Base-by-base conservation (phyloP, 1,284 basidiomycete genomes). In the Sporisorium sorghi region DNA sequence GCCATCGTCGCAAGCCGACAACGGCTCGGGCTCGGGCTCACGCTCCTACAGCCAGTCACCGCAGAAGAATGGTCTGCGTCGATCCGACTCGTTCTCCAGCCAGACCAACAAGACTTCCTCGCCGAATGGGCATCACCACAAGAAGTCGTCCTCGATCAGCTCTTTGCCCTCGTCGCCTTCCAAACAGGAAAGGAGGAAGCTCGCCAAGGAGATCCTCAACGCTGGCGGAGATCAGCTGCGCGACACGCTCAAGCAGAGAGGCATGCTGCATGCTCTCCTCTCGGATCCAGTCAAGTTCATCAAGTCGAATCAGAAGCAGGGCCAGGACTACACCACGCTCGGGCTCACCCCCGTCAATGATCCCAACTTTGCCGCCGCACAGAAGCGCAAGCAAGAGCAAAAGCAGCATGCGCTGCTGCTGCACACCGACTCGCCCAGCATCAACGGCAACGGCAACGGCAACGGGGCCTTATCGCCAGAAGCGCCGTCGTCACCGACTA, bases 241-340 rank as follows among this genome's bases (percentile, higher is more conserved):
- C 15, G 61, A 56, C 12, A 73, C 73, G 8, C 51, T 72, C 42
- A 72, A 76, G 37, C 73, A 73, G 52, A 33, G 62, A 14, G 66
- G 19, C 77, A 90, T 40, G 81, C 62, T 47, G 46, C 83, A 21
- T 62, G 80, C 32, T 43, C 65, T 54, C 21, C 65, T 76, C 30
- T 53, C 73, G 5, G 73, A 76, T 17, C 73, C 73, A 1, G 73
- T 76, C 61, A 54, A 53, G 21, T 76, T 76, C 15, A 59, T 76
- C 58, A 72, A 72, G 50, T 76, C 73, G 46, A 58, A 43, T 40
- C 49, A 64, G 5, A 68, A 59, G 50, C 73, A 76, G 26, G 62
- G 64, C 15, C 73, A 76, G 40, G 73, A 76, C 37, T 72, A 76
- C 24, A 68, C 73, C 30, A 53, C 68, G 5, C 42, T 76, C 12